Evolutionary conservation across 352 stramenopile genomes (phyloP).

Genomic region (Pythium monospermum): DNA sequence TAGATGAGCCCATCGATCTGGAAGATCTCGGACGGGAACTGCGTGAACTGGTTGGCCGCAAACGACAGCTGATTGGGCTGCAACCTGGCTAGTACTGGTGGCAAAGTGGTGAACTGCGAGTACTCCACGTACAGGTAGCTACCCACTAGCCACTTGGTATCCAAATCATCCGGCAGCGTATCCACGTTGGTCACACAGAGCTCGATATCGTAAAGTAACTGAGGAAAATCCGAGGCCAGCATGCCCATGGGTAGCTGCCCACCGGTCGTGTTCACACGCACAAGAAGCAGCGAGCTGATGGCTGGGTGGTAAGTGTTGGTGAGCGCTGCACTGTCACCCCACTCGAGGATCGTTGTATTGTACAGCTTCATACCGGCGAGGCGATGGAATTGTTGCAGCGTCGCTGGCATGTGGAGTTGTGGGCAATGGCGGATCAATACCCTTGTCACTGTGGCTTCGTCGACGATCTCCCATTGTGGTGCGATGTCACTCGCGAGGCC

Average conservation of each 20-base stretch:
- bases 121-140: background rate
- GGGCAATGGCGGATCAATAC: conserved; percentile 16
- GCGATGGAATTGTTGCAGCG: background rate
- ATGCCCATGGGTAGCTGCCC: conserved; percentile 5
- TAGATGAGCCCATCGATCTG: background rate
- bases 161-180: background rate
- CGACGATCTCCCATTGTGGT: background rate
- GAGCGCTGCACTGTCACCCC: conserved; percentile 2
- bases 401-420: background rate
- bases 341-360: conserved; percentile 8
- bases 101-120: background rate
- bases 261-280: conserved; percentile 3
- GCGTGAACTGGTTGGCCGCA: background rate
- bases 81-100: background rate
- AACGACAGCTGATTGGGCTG: background rate
- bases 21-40: background rate
- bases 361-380: conserved; percentile 8
- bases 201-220: background rate
- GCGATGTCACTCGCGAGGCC: background rate
- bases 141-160: background rate
- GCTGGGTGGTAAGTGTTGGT: conserved; percentile 1
- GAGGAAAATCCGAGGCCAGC: conserved; percentile 4
- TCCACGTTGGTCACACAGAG: background rate
- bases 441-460: background rate
- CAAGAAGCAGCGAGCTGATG: conserved; percentile 5